These are phyloP conservation scores for Toxoplasma gondii DNA, from an alignment of 169 alveolate genomes.

Conservation along the genomic window DNA sequence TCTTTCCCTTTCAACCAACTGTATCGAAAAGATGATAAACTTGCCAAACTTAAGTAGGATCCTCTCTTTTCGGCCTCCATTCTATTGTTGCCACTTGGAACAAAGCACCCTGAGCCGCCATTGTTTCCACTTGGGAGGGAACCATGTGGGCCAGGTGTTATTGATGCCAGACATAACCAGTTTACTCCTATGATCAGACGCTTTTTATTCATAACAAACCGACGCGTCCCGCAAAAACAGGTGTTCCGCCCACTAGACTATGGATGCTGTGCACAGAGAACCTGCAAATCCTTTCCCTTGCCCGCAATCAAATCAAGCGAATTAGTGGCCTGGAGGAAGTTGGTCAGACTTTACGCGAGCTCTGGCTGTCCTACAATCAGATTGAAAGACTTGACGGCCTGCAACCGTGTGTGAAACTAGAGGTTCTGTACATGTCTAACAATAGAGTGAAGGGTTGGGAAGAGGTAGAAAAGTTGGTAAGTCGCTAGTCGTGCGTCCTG, in stretches of 20 bases:
- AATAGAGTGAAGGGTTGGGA: constrained; percentile 85
- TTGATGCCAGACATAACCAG: too few species aligned
- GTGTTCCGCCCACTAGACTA: too few species aligned
- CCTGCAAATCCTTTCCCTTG: constrained; percentile 85
- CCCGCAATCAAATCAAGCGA: constrained; percentile 87
- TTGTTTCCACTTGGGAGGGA: neutral
- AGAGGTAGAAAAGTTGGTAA: constrained; percentile 80
- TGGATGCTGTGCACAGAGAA: constrained; percentile 37
- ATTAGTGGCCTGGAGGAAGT: constrained; percentile 88
- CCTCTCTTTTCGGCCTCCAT: neutral
- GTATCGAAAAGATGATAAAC: constrained; percentile 86
- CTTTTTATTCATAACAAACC: too few species aligned
- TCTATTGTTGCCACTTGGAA: neutral
- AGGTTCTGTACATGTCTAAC: constrained; percentile 86
- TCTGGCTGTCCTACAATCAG: constrained; percentile 90
- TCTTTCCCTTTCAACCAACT: constrained; percentile 85
- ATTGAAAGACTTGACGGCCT: constrained; percentile 90
- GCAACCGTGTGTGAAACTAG: constrained; percentile 84
- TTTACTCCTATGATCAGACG: too few species aligned
- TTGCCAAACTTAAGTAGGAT: constrained; percentile 77
- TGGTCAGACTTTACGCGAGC: constrained; percentile 85
- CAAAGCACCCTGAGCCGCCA: neutral
- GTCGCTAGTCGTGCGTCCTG: neutral
- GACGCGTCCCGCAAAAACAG: too few species aligned
- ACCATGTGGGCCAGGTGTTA: neutral